These are phyloP conservation scores for Aspergillus novofumigatus DNA, from an alignment of 2,329 filamentous ascomycete species.

Conservation along the genomic window DNA sequence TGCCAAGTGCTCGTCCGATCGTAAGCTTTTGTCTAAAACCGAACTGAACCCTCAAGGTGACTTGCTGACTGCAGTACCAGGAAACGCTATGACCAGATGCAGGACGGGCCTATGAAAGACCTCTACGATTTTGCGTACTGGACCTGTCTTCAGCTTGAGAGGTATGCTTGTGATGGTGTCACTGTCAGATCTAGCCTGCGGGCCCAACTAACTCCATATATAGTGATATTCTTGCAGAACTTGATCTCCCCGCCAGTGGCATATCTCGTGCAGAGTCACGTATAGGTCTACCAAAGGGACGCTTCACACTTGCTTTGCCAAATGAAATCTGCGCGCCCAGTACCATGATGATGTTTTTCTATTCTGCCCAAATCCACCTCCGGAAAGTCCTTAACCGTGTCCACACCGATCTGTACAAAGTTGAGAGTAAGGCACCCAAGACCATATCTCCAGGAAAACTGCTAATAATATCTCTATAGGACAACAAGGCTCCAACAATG, in stretches of 20 bases:
- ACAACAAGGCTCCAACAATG: conserved; percentile 14
- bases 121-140: conserved; percentile 75
- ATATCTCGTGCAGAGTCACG: conserved; percentile 53
- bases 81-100: conserved; percentile 32
- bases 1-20: conserved; percentile 71
- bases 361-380: conserved; percentile 59
- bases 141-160: conserved; percentile 91
- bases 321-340: conserved; percentile 31
- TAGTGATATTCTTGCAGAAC: conserved; percentile 87
- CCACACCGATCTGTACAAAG: conserved; percentile 53
- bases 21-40: conserved; percentile 35
- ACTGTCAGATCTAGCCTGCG: not conserved
- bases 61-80: conserved; percentile 13
- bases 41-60: not conserved
- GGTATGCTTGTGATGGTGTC: conserved; percentile 48
- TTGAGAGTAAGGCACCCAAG: conserved; percentile 22
- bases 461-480: conserved; percentile 12
- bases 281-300: conserved; percentile 38
- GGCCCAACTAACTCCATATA: not conserved
- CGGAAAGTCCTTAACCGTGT: conserved; percentile 54
- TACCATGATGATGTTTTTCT: conserved; percentile 51
- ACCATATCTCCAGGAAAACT: not conserved
- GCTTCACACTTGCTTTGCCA: conserved; percentile 28
- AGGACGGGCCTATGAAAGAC: conserved; percentile 47
- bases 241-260: conserved; percentile 61